Percentiles rank a stretch among this genome's conserved stretches.
Evolutionary conservation across 1,284 basidiomycete species (phyloP).

Genomic region (Takashimella tepidaria): DNA sequence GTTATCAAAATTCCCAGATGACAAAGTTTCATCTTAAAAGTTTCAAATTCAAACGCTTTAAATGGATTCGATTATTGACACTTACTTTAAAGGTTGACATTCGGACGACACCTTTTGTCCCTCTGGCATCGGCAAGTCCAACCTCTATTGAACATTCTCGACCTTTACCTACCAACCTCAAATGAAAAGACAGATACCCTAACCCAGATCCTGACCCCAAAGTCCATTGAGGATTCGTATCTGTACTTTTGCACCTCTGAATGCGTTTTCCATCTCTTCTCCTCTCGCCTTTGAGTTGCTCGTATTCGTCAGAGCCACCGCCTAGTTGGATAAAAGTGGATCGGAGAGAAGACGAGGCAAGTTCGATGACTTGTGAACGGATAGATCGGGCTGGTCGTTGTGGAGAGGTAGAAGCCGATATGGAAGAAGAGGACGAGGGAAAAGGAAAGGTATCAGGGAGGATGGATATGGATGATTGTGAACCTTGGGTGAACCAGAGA

Average conservation of each 20-base stretch:
- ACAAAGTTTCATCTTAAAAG: too few species aligned
- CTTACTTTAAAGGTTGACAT: conserved; percentile 80
- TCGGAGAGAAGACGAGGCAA: conserved; percentile 59
- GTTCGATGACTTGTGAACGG: not conserved
- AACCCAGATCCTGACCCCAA: conserved; percentile 59
- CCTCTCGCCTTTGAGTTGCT: not conserved
- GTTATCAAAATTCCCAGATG: too few species aligned
- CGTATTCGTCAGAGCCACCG: not conserved
- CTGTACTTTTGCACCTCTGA: too few species aligned
- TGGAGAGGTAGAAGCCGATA: conserved; percentile 14
- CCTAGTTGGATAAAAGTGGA: conserved; percentile 59
- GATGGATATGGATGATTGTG: conserved; percentile 28
- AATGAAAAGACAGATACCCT: conserved; percentile 68
- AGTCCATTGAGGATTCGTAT: too few species aligned
- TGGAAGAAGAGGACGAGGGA: conserved; percentile 61
- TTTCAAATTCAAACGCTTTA: too few species aligned
- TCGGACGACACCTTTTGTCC: conserved; percentile 59
- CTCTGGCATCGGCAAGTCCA: conserved; percentile 62
- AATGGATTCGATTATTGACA: conserved; percentile 18
- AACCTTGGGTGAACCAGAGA: conserved; percentile 46
- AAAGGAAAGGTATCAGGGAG: conserved; percentile 51
- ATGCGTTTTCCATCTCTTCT: too few species aligned
- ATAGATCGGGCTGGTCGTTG: not conserved
- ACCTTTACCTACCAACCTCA: conserved; percentile 57
- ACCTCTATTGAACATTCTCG: conserved; percentile 67